These are phyloP conservation scores for Wickerhamiella azyma DNA, from an alignment of 805 yeast species.

Conservation along the genomic window DNA sequence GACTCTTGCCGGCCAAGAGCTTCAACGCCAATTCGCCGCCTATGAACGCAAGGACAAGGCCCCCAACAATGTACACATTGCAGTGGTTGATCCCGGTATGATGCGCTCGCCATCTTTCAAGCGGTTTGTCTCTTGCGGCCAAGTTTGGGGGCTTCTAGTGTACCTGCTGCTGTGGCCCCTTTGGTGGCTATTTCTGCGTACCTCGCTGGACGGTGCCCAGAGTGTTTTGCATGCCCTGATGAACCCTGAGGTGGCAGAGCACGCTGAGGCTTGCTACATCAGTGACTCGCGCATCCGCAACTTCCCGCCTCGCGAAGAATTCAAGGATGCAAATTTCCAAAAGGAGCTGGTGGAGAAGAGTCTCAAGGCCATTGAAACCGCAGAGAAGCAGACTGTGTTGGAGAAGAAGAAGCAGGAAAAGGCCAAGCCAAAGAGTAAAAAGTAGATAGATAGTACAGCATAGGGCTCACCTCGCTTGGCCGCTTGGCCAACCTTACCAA, in stretches of 20 bases:
- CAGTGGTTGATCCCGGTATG: constrained; percentile 80
- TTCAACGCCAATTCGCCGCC: constrained; percentile 47
- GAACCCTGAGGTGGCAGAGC: constrained; percentile 54
- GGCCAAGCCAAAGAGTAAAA: not conserved
- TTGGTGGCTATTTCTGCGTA: constrained; percentile 69
- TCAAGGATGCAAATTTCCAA: constrained; percentile 48
- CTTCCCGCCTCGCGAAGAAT: constrained; percentile 45
- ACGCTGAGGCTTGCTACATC: constrained; percentile 54
- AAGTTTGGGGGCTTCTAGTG: constrained; percentile 41
- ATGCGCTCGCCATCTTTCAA: constrained; percentile 81
- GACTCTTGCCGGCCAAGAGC: constrained; percentile 62
- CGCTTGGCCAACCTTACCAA: not conserved
- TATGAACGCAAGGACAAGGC: constrained; percentile 54
- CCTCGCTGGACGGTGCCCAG: constrained; percentile 69
- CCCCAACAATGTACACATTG: constrained; percentile 54
- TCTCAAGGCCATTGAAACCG: constrained; percentile 36
- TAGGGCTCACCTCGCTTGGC: too few species aligned
- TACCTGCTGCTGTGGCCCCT: constrained; percentile 65
- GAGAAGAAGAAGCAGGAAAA: constrained; percentile 35
- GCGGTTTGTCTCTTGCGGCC: constrained; percentile 64
- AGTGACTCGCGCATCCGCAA: constrained; percentile 51
- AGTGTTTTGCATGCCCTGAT: constrained; percentile 49
- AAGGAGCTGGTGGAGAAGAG: constrained; percentile 48
- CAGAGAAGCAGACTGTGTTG: constrained; percentile 62
- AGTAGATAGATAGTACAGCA: not conserved